Evolutionary conservation across 1,284 basidiomycete species (phyloP).

Genomic region (Gymnopus androsaceus): DNA sequence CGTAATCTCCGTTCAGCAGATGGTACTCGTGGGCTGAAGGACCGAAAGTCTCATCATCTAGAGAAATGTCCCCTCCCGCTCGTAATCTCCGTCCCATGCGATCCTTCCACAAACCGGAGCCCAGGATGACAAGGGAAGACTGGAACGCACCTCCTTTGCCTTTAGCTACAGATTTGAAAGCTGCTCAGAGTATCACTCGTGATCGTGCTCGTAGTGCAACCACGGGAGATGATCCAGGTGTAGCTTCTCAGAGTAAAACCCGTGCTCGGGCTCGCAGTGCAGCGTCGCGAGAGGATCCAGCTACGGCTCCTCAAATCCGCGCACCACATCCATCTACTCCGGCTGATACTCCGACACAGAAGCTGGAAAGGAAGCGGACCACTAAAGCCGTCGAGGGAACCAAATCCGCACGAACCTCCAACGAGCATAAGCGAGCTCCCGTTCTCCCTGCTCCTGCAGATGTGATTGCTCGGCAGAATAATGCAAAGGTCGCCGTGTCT

Average conservation of each 20-base stretch:
- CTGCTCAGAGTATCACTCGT: conserved; percentile 34
- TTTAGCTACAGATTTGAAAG: conserved; percentile 29
- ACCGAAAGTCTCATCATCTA: not conserved
- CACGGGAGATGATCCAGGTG: not conserved
- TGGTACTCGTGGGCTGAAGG: not conserved
- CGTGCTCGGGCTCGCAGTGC: conserved; percentile 18
- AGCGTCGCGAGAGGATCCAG: not conserved
- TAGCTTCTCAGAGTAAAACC: conserved; percentile 21
- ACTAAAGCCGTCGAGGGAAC: not conserved
- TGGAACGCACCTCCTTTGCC: conserved; percentile 31
- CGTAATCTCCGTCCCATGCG: conserved; percentile 49
- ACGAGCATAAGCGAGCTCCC: conserved; percentile 4
- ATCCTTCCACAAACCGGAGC: conserved; percentile 53
- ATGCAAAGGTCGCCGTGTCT: conserved; percentile 21
- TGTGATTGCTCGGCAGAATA: conserved; percentile 16
- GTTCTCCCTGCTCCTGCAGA: conserved; percentile 18
- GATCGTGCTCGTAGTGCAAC: conserved; percentile 13
- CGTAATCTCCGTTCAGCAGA: conserved; percentile 20
- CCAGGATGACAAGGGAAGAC: conserved; percentile 33
- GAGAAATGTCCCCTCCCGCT: conserved; percentile 8
- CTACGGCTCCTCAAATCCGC: not conserved
- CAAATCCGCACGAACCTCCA: conserved; percentile 2
- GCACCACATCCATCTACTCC: not conserved
- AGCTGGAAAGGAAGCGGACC: conserved; percentile 8
- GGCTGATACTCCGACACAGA: not conserved